Base-by-base conservation (phyloP, 495 filamentous ascomycete genomes). In the Geopyxis carbonaria region DNA sequence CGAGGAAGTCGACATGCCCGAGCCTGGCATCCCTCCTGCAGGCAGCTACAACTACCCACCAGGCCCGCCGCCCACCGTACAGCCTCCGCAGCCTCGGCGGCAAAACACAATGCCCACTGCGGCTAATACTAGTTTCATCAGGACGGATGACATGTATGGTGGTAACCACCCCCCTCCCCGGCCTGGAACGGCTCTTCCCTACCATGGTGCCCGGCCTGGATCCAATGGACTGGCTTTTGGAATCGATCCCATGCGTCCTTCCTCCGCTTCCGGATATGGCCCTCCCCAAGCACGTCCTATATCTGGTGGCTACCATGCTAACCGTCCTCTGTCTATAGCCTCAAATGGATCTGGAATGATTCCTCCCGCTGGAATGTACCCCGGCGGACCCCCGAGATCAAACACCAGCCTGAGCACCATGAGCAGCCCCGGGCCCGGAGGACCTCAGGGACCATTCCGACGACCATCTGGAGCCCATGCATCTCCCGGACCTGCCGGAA, bases 1-100 rank as follows among this genome's bases (percentile, higher is more conserved):
- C 28, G 60, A 61, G 36, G 56, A 52, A 38, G 49, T 73, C 16
- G 70, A 82, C 44, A 85, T 85, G 69, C 79, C 82, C 11, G 76
- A 84, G 52, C 77, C 76, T 5, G 56, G 49, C 10, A 51, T 45
- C 62, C 38, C 58, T 57, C 30, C 47, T 31, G 58, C 58, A 40
- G 54, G 59, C 45, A 58, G 60, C 41, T 63, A 64, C 40, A 53
- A 56, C 40, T 59, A 62, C 47, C 53, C 63, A 31, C 44, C 57
- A 3, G 46, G 50, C 22, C 59, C 64, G 19, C 66, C 55, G 45
- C 60, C 9, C 47, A 61, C 38, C 53, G 68, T 34, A 43, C 64
- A 40, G 44, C 57, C 37, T 73, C 74, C 14, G 61, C 69, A 21
- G 13, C 24, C 31, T 13, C 5, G 32, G 8, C 40, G 51, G 36